These are phyloP conservation scores for Phialophora verrucosa DNA, from an alignment of 2,329 filamentous ascomycete genomes.

Conservation along the genomic window DNA sequence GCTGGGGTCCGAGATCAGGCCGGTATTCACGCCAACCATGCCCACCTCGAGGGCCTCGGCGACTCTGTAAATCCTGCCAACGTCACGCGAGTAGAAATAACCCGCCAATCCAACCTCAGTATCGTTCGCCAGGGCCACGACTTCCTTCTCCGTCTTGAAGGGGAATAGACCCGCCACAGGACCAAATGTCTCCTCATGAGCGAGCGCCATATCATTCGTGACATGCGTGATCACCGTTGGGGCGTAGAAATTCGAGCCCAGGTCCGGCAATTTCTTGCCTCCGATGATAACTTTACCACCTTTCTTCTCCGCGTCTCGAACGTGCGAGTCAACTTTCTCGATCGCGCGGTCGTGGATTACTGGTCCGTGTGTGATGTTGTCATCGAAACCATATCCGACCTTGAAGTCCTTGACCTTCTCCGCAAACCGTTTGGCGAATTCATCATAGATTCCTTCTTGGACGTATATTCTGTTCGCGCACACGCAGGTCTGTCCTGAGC, in stretches of 20 bases:
- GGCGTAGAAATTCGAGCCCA: constrained; percentile 86
- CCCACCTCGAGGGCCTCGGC: constrained; percentile 62
- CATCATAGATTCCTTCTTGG: constrained; percentile 58
- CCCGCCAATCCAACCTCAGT: constrained; percentile 87
- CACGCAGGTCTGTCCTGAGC: constrained; percentile 94
- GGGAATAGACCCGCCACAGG: constrained; percentile 89
- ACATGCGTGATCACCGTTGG: constrained; percentile 89
- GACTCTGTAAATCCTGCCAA: constrained; percentile 64
- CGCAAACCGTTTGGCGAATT: constrained; percentile 62
- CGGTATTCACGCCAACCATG: constrained; percentile 72
- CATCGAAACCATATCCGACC: constrained; percentile 54
- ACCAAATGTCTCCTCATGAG: constrained; percentile 91
- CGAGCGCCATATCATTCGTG: constrained; percentile 82
- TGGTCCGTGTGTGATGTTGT: constrained; percentile 55
- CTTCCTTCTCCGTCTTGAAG: constrained; percentile 88
- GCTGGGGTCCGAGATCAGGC: constrained; percentile 62
- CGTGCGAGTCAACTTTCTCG: constrained; percentile 77
- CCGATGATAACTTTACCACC: constrained; percentile 77
- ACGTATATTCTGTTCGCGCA: constrained; percentile 68
- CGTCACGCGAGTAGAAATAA: constrained; percentile 81
- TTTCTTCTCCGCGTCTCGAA: constrained; percentile 77
- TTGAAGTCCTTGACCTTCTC: constrained; percentile 58
- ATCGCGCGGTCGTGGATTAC: constrained; percentile 79
- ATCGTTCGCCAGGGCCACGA: constrained; percentile 79
- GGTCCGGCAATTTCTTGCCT: constrained; percentile 72